Percentiles rank a stretch among this genome's conserved stretches.
Evolutionary conservation across 2,329 filamentous ascomycete genomes (phyloP).

Genomic region (Arthroderma uncinatum): DNA sequence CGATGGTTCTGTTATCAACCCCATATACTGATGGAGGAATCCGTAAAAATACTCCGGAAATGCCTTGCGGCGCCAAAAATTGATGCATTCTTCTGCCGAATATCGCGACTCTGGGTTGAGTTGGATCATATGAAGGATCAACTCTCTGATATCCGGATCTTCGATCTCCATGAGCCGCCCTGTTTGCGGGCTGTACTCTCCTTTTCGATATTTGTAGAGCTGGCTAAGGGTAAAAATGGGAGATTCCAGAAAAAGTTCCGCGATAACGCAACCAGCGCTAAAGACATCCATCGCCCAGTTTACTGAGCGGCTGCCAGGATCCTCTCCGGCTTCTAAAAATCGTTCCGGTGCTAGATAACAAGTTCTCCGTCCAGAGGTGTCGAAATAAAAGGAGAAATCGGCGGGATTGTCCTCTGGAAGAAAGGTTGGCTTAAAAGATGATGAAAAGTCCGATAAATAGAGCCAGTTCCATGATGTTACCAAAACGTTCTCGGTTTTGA

Average conservation of each 20-base stretch:
- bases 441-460: slow-evolving; percentile 94
- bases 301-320: slow-evolving; percentile 51
- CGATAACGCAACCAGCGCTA: slow-evolving; percentile 91
- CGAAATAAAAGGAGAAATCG: slow-evolving; percentile 96
- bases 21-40: slow-evolving; percentile 97
- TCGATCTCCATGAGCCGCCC: slow-evolving; percentile 76
- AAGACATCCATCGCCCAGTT: slow-evolving; percentile 99
- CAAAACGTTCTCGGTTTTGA: slow-evolving; percentile 94
- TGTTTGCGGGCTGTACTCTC: slow-evolving; percentile 80
- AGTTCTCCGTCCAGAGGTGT: slow-evolving; percentile 78
- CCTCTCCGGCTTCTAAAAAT: slow-evolving; percentile 62
- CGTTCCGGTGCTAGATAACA: slow-evolving; percentile 93
- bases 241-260: slow-evolving; percentile 86
- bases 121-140: slow-evolving; percentile 94
- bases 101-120: slow-evolving; percentile 84
- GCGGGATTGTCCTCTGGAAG: slow-evolving; percentile 93
- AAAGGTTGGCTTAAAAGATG: slow-evolving; percentile 85
- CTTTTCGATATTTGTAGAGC: slow-evolving; percentile 83
- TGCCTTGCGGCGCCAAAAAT: slow-evolving; percentile 81
- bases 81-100: slow-evolving; percentile 84
- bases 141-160: slow-evolving; percentile 72
- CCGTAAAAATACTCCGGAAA: slow-evolving; percentile 97
- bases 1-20: slow-evolving; percentile 80
- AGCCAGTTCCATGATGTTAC: slow-evolving; percentile 99
- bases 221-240: slow-evolving; percentile 97